Evolutionary conservation across 805 yeast genomes (phyloP).

Genomic region (Wickerhamomyces canadensis): DNA sequence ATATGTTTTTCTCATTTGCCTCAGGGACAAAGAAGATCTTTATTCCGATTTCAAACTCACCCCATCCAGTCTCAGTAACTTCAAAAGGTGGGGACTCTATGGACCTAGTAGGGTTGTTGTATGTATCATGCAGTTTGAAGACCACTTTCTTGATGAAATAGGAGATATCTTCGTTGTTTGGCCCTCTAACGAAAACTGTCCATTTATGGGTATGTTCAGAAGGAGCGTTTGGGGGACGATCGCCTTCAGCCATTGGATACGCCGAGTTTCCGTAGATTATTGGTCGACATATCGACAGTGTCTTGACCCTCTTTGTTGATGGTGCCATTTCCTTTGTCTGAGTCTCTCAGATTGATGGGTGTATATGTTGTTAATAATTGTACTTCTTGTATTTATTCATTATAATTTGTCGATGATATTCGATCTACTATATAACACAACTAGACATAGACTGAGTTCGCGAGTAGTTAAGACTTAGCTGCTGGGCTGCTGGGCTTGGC

Average conservation of each 20-base stretch:
- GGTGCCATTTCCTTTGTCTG: neutral
- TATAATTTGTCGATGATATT: no score
- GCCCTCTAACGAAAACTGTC: slow-evolving; percentile 88
- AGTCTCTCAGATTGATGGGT: neutral
- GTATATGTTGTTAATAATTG: neutral
- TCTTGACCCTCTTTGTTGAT: slow-evolving; percentile 29
- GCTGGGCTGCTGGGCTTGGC: no score
- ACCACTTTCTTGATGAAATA: slow-evolving; percentile 85
- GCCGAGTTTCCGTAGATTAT: slow-evolving; percentile 80
- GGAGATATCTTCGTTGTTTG: slow-evolving; percentile 71
- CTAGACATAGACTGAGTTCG: no score
- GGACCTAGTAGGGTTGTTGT: slow-evolving; percentile 78
- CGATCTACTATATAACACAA: no score
- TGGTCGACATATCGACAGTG: slow-evolving; percentile 70
- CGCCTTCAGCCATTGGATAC: slow-evolving; percentile 48
- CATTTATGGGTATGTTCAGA: slow-evolving; percentile 91
- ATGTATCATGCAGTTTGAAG: slow-evolving; percentile 93
- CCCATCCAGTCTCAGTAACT: slow-evolving; percentile 98
- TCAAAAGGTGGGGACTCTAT: slow-evolving; percentile 90
- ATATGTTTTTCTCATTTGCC: slow-evolving; percentile 81
- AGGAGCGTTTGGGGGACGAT: slow-evolving; percentile 59
- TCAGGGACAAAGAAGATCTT: slow-evolving; percentile 84
- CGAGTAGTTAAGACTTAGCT: no score
- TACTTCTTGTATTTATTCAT: no score
- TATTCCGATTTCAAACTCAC: slow-evolving; percentile 91